A percentile compares a stretch with the other conserved stretches of the same genome.
Evolutionary conservation across 2,329 filamentous ascomycete genomes (phyloP).

Genomic region (Talaromyces sp.): DNA sequence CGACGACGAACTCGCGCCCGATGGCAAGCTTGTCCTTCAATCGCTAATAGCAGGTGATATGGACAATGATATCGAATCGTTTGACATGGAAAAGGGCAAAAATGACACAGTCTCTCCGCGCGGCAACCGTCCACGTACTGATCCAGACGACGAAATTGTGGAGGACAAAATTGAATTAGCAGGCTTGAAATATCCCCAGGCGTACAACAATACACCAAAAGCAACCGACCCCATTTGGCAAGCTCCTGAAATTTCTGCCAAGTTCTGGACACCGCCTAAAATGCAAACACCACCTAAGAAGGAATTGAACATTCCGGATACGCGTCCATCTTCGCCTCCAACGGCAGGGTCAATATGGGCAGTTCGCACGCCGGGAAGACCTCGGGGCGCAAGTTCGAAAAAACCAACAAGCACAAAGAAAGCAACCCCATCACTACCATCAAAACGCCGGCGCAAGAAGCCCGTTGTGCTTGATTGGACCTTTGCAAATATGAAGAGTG

Average conservation of each 20-base stretch:
- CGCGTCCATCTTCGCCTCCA: slow-evolving; percentile 29
- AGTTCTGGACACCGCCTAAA: slow-evolving; percentile 22
- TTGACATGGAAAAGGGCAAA: slow-evolving; percentile 18
- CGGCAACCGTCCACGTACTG: slow-evolving; percentile 14
- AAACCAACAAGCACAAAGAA: slow-evolving; percentile 19
- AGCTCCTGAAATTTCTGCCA: slow-evolving; percentile 25
- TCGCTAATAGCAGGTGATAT: slow-evolving; percentile 1
- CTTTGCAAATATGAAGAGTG: slow-evolving; percentile 26
- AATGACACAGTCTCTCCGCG: slow-evolving; percentile 21
- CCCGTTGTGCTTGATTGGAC: slow-evolving; percentile 33
- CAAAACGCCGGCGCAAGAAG: slow-evolving; percentile 23
- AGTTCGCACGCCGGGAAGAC: slow-evolving; percentile 18
- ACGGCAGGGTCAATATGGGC: slow-evolving; percentile 36
- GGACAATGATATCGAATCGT: slow-evolving; percentile 9
- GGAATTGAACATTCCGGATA: neutral
- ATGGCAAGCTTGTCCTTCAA: neutral
- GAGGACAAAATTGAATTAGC: neutral
- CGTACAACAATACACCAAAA: slow-evolving; percentile 7
- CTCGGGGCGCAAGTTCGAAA: slow-evolving; percentile 19
- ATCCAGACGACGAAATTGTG: slow-evolving; percentile 6
- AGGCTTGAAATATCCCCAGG: neutral
- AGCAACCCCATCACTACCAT: slow-evolving; percentile 15
- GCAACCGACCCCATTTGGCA: slow-evolving; percentile 25
- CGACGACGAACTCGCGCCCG: slow-evolving; percentile 7
- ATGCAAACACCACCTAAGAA: slow-evolving; percentile 5